A percentile compares a stretch with the other conserved stretches of the same genome.
These are phyloP conservation scores for Wickerhamiella brachini DNA, from an alignment of 805 yeast genomes.

Conservation along the genomic window DNA sequence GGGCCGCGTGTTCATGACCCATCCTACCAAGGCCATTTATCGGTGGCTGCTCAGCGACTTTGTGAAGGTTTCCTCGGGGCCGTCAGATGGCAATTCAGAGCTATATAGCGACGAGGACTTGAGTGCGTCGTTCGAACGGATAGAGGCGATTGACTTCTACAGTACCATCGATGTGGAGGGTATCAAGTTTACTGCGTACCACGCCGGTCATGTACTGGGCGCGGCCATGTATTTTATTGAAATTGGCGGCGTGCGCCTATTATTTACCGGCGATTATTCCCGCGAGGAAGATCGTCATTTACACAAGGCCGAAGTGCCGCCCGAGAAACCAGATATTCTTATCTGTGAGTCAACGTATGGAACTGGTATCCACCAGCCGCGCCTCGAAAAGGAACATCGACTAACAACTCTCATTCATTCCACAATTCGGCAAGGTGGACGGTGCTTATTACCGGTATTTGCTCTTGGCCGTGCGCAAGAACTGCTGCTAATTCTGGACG, in stretches of 20 bases:
- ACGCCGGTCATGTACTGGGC: constrained; percentile 99
- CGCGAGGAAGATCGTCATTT: constrained; percentile 92
- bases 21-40: constrained; percentile 95
- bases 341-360: constrained; percentile 96
- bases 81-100: constrained; percentile 22
- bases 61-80: constrained; percentile 64
- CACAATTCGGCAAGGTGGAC: constrained; percentile 76
- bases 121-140: constrained; percentile 70
- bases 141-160: constrained; percentile 91
- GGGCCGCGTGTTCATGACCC: constrained; percentile 97
- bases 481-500: constrained; percentile 75
- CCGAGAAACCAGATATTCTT: constrained; percentile 65
- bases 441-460: constrained; percentile 85
- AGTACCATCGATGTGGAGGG: constrained; percentile 93
- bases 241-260: constrained; percentile 75
- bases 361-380: constrained; percentile 90
- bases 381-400: constrained; percentile 70
- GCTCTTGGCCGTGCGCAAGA: constrained; percentile 97
- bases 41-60: constrained; percentile 92
- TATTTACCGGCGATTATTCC: constrained; percentile 95
- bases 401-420: constrained; percentile 72
- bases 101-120: constrained; percentile 86
- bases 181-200: constrained; percentile 90
- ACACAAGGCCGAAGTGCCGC: constrained; percentile 87
- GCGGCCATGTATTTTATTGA: constrained; percentile 97